Evolutionary conservation across 192 early-diverging fungal species (phyloP), one percentile per base, ranked within the genome.

Genomic region (Podochytrium sp.): DNA sequence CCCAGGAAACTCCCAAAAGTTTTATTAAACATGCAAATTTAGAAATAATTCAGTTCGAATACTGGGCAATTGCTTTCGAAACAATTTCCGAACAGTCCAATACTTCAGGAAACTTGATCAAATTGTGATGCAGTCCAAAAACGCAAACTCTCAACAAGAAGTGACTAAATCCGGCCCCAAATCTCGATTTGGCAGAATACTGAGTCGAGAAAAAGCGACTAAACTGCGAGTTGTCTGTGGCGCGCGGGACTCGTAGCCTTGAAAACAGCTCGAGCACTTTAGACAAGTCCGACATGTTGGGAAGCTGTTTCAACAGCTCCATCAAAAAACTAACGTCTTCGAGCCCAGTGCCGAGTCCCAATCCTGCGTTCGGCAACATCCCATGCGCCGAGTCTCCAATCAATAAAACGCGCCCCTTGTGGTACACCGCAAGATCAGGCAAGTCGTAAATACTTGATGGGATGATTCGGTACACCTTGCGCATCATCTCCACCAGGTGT

Each of bases 281-380:
- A 38, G 23, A 37, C 5, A 59, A 4, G 2, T 53, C 39, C 18
- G 10, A 3, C 14, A 7, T 10, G 38, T 37, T 20, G 30, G 43
- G 66, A 41, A 61, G 47, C 7, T 29, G 39, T 33, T 23, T 14
- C 7, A 74, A 30, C 12, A 79, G 60, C 33, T 77, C 74, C 3
- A 38, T 32, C 7, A 79, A 50, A 1, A 78, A 66, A 16, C 74
- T 75, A 1, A 58, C 73, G 58, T 79, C 78, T 40, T 79, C 78
- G 10, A 79, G 37, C 3, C 66, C 74, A 14, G 64, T 50, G 33
- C 70, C 70, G 50, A 53, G 51, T 34, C 78, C 78, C 18, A 73
- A 75, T 0, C 65, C 78, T 43, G 72, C 76, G 65, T 75, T 53
- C 14, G 78, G 78, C 4, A 61, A 18, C 66, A 74, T 79, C n/a